Conservation (phyloP, 225 moss, liverwort and hornwort genomes). For the Bryoerythrophyllum caledonicum region DNA sequence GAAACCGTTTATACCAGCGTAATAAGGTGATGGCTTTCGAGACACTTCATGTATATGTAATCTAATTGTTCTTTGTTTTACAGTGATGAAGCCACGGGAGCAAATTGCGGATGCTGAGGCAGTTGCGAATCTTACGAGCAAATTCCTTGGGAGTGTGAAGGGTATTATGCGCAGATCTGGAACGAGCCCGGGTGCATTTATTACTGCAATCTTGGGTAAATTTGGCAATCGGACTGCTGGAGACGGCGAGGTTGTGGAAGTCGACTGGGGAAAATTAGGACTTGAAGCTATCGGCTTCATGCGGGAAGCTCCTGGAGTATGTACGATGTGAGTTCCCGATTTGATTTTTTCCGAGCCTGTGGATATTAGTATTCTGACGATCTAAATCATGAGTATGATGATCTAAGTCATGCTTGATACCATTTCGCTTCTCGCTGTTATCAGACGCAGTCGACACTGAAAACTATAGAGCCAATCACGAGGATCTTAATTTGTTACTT, state of each 20-base stretch:
- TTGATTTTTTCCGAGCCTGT: not conserved
- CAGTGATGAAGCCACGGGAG: slow-evolving; percentile 82
- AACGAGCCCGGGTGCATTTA: slow-evolving; percentile 64
- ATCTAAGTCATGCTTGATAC: not conserved
- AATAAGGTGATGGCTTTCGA: not conserved
- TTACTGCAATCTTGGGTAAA: slow-evolving; percentile 61
- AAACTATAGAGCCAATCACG: not conserved
- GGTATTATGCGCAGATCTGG: slow-evolving; percentile 55
- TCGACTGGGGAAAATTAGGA: slow-evolving; percentile 80
- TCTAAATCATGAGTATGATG: not conserved
- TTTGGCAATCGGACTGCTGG: slow-evolving; percentile 38
- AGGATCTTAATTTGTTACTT: not conserved
- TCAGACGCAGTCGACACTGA: not conserved
- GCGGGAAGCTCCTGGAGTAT: slow-evolving; percentile 64
- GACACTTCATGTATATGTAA: not conserved
- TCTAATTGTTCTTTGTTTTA: not conserved
- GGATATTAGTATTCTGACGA: not conserved
- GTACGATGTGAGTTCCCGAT: slow-evolving; percentile 62
- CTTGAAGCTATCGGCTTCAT: slow-evolving; percentile 51
- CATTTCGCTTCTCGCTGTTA: not conserved
- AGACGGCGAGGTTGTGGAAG: slow-evolving; percentile 29
- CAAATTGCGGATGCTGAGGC: slow-evolving; percentile 90
- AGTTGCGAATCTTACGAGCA: slow-evolving; percentile 63
- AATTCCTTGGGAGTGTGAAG: slow-evolving; percentile 66
- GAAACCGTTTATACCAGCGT: not conserved